Base-by-base conservation (phyloP, 2,329 filamentous ascomycete species). In the Sordariomycetes sp. region DNA sequence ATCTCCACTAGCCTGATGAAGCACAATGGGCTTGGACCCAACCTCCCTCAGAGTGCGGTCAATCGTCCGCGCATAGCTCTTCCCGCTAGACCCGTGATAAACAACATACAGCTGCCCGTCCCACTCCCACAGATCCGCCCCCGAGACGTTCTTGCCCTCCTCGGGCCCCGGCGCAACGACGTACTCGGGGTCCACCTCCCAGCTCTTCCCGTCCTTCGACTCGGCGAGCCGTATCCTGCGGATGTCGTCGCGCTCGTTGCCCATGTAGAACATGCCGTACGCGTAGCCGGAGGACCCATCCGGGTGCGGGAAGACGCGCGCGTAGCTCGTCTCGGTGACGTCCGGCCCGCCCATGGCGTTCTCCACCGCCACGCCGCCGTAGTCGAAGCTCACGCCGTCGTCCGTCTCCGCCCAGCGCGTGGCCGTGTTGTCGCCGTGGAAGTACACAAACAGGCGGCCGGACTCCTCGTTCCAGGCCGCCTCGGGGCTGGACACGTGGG, bases 241-340 rank as follows among this genome's bases (percentile, higher is more conserved):
- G 1, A 57, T 54, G 46, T 66, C 61, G 43, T 66, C 61, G 0
- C 52, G 20, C 37, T 66, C 65, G 25, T 66, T 66, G 51, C 51
- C 64, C 65, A 66, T 66, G 59, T 66, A 66, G 37, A 66, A 66
- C 65, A 66, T 66, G 48, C 61, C 65, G 20, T 65, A 66, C 0
- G 55, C 53, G 53, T 65, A 66, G 0, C 56, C 60, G n/a, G 64
- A 66, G 0, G 51, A 50, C 3, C 61, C 2, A 22, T 66, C 60
- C 1, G 61, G 65, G 37, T 66, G 65, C 11, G 43, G 7, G 51
- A 66, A 66, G 8, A 66, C 65, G 4, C 65, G 65, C 0, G 65
- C 65, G 46, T 66, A 66, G 51, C 65, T 66, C 4, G 65, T 61
- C 11, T 66, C 65, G 0, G 65, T 66, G 1, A 64, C 64, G 3